Evolutionary conservation across 2,329 filamentous ascomycete species (phyloP), one percentile per base, ranked within the genome.

Genomic region (Coniochaeta pulveracea): DNA sequence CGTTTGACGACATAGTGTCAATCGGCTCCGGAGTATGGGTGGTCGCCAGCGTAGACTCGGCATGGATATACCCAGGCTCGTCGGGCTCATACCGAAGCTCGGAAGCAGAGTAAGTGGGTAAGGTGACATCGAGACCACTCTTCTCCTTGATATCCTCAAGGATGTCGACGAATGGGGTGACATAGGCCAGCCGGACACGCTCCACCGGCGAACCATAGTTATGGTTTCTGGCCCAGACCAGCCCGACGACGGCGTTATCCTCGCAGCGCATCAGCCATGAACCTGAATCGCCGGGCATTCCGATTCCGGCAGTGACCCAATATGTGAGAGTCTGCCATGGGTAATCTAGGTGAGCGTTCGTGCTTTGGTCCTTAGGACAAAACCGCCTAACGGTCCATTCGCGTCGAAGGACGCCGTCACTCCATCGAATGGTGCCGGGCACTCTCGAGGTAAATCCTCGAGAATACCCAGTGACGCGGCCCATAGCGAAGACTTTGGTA

Each of bases 151-250:
- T 24, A 10, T 42, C 40, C 11, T 34, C 37, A 5, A 42, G n/a
- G 14, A 42, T 36, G 19, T 42, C 41, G 16, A 41, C 34, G n/a
- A 43, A 35, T 3, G 40, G 41, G 8, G 40, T 43, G 26, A 43
- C 38, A 19, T 42, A 43, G 17, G 40, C 37, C 7, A 42, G 33
- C 1, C 41, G 38, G n/a, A 37, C 28, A 11, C 34, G 28, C 6
- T 38, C 21, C 9, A 21, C 10, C 8, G 36, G 34, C 10, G 37
- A 12, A 2, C 41, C 37, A n/a, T 22, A 26, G 27, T 42, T 27
- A 19, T 39, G 36, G 24, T 41, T 41, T 15, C 41, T 38, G 3
- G 23, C 41, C 41, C 41, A 43, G 6, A 45, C 32, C 6, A 39
- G 25, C 3, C 39, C 38, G 8, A 45, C 27, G 21, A 41, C 19